Conservation (phyloP, 495 filamentous ascomycete species). For the Annulohypoxylon bovei region DNA sequence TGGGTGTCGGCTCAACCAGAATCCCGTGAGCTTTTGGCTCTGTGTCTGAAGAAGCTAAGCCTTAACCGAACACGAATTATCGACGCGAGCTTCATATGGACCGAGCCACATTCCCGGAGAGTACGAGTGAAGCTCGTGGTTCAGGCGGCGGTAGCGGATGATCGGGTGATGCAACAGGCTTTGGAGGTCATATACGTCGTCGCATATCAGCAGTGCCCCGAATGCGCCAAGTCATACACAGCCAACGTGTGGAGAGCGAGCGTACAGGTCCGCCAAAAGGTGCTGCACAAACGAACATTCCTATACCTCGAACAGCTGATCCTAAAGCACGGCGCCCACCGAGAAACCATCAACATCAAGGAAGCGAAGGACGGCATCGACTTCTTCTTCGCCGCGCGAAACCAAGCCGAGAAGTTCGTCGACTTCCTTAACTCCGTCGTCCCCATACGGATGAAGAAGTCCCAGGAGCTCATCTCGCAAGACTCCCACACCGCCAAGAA, state of each 20-base stretch:
- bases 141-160: conserved; percentile 73
- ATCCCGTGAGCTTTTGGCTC: conserved; percentile 86
- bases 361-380: conserved; percentile 93
- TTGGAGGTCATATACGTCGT: conserved; percentile 95
- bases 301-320: conserved; percentile 96
- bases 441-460: conserved; percentile 82
- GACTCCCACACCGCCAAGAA: conserved; percentile 91
- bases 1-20: conserved; percentile 87
- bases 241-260: conserved; percentile 82
- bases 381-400: conserved; percentile 89
- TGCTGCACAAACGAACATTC: conserved; percentile 97
- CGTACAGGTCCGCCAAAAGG: conserved; percentile 95
- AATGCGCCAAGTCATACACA: conserved; percentile 94
- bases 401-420: conserved; percentile 91
- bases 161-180: conserved; percentile 89
- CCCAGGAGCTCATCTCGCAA: conserved; percentile 89
- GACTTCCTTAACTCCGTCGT: conserved; percentile 87
- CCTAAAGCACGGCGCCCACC: conserved; percentile 89
- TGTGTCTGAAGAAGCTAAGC: conserved; percentile 87
- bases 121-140: conserved; percentile 94
- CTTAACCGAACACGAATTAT: conserved; percentile 88
- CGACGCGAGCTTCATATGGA: conserved; percentile 97
- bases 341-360: conserved; percentile 95
- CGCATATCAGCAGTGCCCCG: conserved; percentile 86
- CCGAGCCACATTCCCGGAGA: conserved; percentile 91